Percentiles rank a stretch among this genome's conserved stretches.
These are phyloP conservation scores for Noccaea caerulescens DNA, from an alignment of 345 rosid genomes.

Conservation along the genomic window DNA sequence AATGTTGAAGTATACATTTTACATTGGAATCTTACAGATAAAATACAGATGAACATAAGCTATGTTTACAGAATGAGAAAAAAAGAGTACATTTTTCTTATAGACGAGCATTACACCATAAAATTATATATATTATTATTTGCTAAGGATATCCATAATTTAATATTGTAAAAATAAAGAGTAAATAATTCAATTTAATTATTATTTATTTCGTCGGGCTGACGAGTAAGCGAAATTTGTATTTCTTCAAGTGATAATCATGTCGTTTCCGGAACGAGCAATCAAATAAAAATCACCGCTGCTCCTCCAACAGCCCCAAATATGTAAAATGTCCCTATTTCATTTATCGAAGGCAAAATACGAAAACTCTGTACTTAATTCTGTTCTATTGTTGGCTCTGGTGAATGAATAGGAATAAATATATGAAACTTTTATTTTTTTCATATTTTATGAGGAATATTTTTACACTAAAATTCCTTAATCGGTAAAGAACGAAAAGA, in stretches of 20 bases:
- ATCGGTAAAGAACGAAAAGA: no score
- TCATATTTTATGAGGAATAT: no score
- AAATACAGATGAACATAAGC: neutral
- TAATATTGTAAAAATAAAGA: no score
- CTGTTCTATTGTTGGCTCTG: no score
- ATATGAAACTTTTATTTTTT: no score
- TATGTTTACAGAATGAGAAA: slow-evolving; percentile 1
- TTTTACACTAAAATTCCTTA: no score
- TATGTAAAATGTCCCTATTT: slow-evolving; percentile 40
- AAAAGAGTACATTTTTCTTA: neutral
- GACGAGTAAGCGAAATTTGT: slow-evolving; percentile 24
- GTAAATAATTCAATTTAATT: slow-evolving; percentile 39
- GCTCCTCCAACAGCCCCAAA: slow-evolving; percentile 29
- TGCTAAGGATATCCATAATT: no score
- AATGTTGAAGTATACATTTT: neutral
- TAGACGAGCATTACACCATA: neutral
- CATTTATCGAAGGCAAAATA: neutral
- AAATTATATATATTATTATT: neutral
- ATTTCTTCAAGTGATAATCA: slow-evolving; percentile 65
- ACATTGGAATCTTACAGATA: neutral
- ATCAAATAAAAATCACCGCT: slow-evolving; percentile 56
- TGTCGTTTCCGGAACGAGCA: slow-evolving; percentile 74
- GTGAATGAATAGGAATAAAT: no score
- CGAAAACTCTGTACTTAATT: neutral
- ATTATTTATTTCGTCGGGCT: slow-evolving; percentile 39